Base-by-base conservation (phyloP, 768 basidiomycete species). In the Termitomyces sp. region DNA sequence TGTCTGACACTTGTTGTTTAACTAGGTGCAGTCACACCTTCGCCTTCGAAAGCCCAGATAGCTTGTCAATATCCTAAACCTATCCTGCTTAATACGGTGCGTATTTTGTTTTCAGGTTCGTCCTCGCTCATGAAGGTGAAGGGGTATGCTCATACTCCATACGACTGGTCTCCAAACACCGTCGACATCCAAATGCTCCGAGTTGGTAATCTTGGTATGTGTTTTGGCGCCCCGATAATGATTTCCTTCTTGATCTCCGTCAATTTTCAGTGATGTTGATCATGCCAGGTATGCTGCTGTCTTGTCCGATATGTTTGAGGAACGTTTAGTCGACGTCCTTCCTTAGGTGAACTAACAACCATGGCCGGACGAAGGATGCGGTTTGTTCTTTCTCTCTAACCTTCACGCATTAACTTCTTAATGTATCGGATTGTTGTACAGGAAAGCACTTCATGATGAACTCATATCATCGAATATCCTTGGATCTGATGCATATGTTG, bases 1-100 rank as follows among this genome's bases (percentile, higher is more conserved):
- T 32, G 38, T 43, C 51, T 33, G 52, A 57, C 28, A 35, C 38
- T 40, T 41, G 9, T 55, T 41, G 20, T 50, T 47, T 52, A 50
- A 58, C 38, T 57, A 84, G 83, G 81, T 66, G 80, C 76, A 6
- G 66, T 91, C 53, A 91, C 88, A 2, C 87, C 89, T 44, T n/a
- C 66, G 5, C 88, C 90, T 0, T 76, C 79, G 32, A 70, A 77
- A 49, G 78, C 79, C 36, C 87, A 92, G 64, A 70, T 79, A 50
- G 82, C 81, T 18, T 92, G 90, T 69, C 90, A 92, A 26, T 69
- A 72, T 61, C 88, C 90, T n/a, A 92, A 91, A 69, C 90, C 90
- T 7, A 88, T 92, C 64, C 69, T 92, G 22, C 75, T 92, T 26
- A 87, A 92, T 67, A 86, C 85, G 35, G 85, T 86, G 64, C 26